These are phyloP conservation scores for Phialemoniopsis sp. DNA, from an alignment of 2,329 filamentous ascomycete genomes.

Conservation along the genomic window DNA sequence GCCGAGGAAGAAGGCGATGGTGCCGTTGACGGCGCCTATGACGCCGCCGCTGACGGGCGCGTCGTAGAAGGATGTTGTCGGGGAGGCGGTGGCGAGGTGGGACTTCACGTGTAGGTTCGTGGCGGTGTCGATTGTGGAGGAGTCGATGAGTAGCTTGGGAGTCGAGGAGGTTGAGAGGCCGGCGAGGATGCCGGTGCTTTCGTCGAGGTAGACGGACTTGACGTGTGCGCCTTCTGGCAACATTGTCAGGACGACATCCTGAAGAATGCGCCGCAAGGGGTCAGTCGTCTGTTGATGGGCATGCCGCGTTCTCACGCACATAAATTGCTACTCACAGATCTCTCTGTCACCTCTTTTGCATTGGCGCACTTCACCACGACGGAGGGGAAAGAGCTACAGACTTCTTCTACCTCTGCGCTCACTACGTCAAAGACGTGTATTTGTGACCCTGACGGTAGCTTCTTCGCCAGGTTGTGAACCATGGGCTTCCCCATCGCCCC, in stretches of 20 bases:
- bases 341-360: too few relatives aligned
- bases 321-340: constrained; percentile 16
- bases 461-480: constrained; percentile 42
- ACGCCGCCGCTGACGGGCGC: constrained; percentile 28
- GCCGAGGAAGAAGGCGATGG: constrained; percentile 30
- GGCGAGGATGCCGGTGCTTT: constrained; percentile 38
- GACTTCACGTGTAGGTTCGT: too few relatives aligned
- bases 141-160: constrained; percentile 59
- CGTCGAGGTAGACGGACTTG: constrained; percentile 52
- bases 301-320: too few relatives aligned
- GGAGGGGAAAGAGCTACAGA: constrained; percentile 28
- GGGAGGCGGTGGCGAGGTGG: constrained; percentile 14
- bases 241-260: constrained; percentile 65
- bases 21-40: constrained; percentile 23
- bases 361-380: too few relatives aligned
- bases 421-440: constrained; percentile 46
- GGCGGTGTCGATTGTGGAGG: constrained; percentile 61
- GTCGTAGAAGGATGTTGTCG: constrained; percentile 33
- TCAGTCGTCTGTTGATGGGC: too few relatives aligned
- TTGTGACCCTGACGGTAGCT: constrained; percentile 32
- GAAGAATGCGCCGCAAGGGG: constrained; percentile 27
- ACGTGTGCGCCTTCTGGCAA: constrained; percentile 67
- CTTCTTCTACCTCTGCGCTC: constrained; percentile 31
- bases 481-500: constrained; percentile 53
- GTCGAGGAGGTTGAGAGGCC: too few relatives aligned